Evolutionary conservation across 1,284 basidiomycete genomes (phyloP).

Genomic region (Wallemia mellicola): DNA sequence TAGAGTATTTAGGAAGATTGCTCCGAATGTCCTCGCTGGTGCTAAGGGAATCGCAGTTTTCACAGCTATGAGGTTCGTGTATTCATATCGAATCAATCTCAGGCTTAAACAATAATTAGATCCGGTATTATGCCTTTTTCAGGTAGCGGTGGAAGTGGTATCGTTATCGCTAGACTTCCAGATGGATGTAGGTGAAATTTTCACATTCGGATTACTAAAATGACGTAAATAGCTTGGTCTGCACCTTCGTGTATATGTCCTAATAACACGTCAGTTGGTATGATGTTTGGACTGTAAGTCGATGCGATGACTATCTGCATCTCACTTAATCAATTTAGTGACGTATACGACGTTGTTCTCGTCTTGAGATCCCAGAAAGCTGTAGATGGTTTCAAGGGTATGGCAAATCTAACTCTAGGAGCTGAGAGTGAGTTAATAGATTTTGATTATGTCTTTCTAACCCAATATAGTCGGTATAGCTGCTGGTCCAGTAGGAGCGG

Average conservation of each 20-base stretch:
- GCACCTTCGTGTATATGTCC: conserved; percentile 21
- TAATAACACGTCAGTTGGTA: conserved; percentile 19
- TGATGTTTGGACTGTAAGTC: conserved; percentile 7
- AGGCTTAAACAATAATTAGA: conserved; percentile 2
- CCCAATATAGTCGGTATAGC: conserved; percentile 21
- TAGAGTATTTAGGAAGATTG: conserved; percentile 22
- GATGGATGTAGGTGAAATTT: conserved; percentile 16
- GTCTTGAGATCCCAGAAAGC: conserved; percentile 20
- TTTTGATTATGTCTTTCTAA: conserved; percentile 21
- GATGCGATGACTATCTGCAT: conserved; percentile 5
- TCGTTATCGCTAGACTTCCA: conserved; percentile 17
- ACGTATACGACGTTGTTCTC: conserved; percentile 6
- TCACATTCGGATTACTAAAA: background rate
- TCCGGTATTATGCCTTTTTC: conserved; percentile 23
- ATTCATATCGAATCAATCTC: background rate
- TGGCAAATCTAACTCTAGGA: background rate
- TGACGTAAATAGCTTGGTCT: conserved; percentile 17
- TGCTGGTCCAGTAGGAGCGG: conserved; percentile 22
- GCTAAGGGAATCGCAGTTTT: conserved; percentile 21
- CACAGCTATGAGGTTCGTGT: conserved; percentile 16
- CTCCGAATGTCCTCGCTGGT: conserved; percentile 18
- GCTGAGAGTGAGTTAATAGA: background rate
- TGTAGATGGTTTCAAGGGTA: conserved; percentile 19
- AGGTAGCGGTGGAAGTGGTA: conserved; percentile 21
- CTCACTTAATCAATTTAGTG: background rate